Base-by-base conservation (phyloP, 2,329 filamentous ascomycete genomes). In the Amauroascus niger region DNA sequence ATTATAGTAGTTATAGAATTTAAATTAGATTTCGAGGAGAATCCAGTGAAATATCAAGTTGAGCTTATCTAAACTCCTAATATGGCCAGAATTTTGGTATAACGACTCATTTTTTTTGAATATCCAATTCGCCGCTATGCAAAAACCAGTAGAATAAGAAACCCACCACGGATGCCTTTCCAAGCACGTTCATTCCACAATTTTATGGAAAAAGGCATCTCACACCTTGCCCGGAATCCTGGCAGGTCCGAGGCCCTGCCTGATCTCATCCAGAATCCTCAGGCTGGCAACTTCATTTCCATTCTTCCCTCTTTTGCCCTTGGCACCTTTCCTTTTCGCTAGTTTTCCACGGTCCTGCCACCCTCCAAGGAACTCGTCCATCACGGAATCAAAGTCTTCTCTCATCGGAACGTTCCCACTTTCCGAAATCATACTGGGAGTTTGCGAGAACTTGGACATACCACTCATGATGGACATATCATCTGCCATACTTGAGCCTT, bases 201-300 rank as follows among this genome's bases (percentile, higher is more conserved):
- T 4, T 22, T 24, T 24, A 41, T 13, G 1, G 20, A 7, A 18
- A n/a, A 39, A 6, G n/a, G 5, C 3, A 11, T 22, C 14, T 52
- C 61, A 71, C 41, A 63, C 68, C 53, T 61, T 65, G 33, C 67
- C 66, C 40, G 61, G 64, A 54, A 95, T 68, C 56, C 82, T 80
- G 28, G 89, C 86, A 24, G 87, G 86, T 0, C 91, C 91, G 54
- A 96, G 70, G 6, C 82, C 87, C 59, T 79, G 79, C 51, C 93
- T 78, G 49, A 98, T 84, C 71, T 97, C 91, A 60, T 97, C 93
- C 56, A 97, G 75, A 74, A 97, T 88, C 69, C 87, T 83, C 59
- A 96, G 77, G 0, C 93, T 93, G 56, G 79, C 87, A 66, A 86
- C 84, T 59, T 86, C 82, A 65, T 85, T 87, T 16, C 84, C 84